Evolutionary conservation across 2,329 filamentous ascomycete genomes (phyloP).

Genomic region (Pestalotiopsis sp.): DNA sequence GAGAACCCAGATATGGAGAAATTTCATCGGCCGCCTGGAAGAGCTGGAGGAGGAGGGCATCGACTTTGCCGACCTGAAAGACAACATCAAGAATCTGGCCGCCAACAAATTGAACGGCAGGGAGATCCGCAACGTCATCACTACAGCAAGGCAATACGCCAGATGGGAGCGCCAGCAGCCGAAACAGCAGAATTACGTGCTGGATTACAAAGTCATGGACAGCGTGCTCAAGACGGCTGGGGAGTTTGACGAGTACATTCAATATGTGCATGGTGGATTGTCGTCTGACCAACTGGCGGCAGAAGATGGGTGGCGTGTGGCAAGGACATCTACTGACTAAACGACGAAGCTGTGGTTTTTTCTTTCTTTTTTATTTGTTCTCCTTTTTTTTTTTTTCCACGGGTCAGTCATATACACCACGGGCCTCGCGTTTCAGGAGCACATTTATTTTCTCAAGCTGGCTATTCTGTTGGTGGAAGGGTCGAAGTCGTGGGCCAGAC

Average conservation of each 20-base stretch:
- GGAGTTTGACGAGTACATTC: slow-evolving; percentile 20
- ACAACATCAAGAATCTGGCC: slow-evolving; percentile 29
- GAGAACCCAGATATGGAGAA: slow-evolving; percentile 15
- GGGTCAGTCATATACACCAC: no score
- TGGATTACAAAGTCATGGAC: background rate
- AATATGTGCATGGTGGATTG: background rate
- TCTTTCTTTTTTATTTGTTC: no score
- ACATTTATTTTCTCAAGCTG: no score
- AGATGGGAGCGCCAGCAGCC: slow-evolving; percentile 20
- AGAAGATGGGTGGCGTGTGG: background rate
- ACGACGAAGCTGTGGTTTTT: no score
- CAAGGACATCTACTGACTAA: no score
- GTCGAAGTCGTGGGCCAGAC: no score
- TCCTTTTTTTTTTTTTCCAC: no score
- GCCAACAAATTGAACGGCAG: slow-evolving; percentile 37
- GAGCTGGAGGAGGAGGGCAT: background rate
- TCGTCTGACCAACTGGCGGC: background rate
- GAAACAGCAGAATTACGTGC: slow-evolving; percentile 9
- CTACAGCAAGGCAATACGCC: slow-evolving; percentile 22
- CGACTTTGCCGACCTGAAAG: slow-evolving; percentile 15
- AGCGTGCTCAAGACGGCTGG: slow-evolving; percentile 19
- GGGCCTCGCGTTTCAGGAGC: no score
- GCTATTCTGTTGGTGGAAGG: no score
- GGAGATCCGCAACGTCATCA: slow-evolving; percentile 39
- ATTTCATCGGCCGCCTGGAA: slow-evolving; percentile 19